phyloP scores from a whole-genome alignment of 306 rosid species.

The Clitoria ternatea region DNA sequence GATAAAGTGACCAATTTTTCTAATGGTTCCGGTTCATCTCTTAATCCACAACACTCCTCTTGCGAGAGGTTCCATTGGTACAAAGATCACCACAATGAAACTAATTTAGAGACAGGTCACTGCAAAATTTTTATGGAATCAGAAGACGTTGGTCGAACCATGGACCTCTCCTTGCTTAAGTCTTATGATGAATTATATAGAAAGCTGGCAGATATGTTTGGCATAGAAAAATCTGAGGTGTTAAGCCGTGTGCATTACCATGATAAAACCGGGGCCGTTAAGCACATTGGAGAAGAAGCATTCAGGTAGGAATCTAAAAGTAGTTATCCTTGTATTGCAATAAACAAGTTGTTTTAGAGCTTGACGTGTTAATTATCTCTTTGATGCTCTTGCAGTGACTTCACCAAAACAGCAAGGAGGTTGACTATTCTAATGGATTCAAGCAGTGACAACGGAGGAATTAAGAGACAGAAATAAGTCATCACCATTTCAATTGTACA shows the following conservation, averaged over 20 bases:
- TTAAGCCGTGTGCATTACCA: conserved; percentile 53
- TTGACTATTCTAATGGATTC: conserved; percentile 67
- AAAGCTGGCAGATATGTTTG: conserved; percentile 61
- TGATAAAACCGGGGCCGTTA: conserved; percentile 53
- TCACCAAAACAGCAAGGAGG: conserved; percentile 62
- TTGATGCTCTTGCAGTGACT: conserved; percentile 46
- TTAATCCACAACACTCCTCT: conserved; percentile 43
- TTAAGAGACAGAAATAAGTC: conserved; percentile 29
- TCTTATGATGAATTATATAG: conserved; percentile 52
- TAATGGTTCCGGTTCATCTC: conserved; percentile 40
- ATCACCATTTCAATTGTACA: conserved; percentile 38
- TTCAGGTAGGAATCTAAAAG: conserved; percentile 46
- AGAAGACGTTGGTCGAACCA: conserved; percentile 62
- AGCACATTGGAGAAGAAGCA: conserved; percentile 62
- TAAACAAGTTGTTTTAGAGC: neutral
- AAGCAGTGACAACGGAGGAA: conserved; percentile 48
- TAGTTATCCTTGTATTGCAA: neutral
- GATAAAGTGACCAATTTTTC: conserved; percentile 40
- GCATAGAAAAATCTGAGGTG: conserved; percentile 50
- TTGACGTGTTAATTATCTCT: neutral
- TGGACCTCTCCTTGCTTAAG: conserved; percentile 50
- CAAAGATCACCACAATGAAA: conserved; percentile 40
- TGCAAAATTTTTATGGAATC: conserved; percentile 68
- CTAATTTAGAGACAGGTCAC: conserved; percentile 51
- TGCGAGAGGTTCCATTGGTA: conserved; percentile 46